Evolutionary conservation across 768 basidiomycete genomes (phyloP).

Genomic region (Paxillus involutus): DNA sequence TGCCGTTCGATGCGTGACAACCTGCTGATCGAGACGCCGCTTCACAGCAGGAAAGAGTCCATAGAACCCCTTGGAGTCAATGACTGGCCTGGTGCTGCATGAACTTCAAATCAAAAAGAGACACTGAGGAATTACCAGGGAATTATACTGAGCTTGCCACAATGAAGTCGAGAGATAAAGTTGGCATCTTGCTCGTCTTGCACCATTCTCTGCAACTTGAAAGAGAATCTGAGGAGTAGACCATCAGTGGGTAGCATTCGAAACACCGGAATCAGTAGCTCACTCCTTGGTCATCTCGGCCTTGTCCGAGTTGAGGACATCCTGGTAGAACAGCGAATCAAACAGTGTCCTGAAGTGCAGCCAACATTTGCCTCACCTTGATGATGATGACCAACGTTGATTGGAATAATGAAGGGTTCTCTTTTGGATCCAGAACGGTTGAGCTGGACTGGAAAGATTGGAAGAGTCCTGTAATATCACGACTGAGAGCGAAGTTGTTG

Average conservation of each 20-base stretch:
- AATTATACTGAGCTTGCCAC: conserved; percentile 53
- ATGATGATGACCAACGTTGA: conserved; percentile 63
- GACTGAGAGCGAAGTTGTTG: conserved; percentile 62
- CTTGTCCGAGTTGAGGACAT: no score
- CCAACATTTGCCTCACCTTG: conserved; percentile 38
- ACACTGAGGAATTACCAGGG: conserved; percentile 43
- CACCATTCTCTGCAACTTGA: conserved; percentile 61
- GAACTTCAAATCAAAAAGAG: not conserved
- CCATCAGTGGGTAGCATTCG: not conserved
- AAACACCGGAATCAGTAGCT: conserved; percentile 12
- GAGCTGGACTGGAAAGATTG: conserved; percentile 61
- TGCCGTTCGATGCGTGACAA: conserved; percentile 47
- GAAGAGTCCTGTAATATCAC: no score
- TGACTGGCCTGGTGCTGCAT: conserved; percentile 15
- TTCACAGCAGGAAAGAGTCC: conserved; percentile 50
- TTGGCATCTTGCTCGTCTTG: conserved; percentile 59
- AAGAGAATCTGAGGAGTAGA: conserved; percentile 41
- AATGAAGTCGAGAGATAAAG: conserved; percentile 60
- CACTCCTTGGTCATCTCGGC: conserved; percentile 60
- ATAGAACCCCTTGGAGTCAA: conserved; percentile 63
- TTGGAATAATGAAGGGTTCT: conserved; percentile 58
- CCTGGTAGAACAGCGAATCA: no score
- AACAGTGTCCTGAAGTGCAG: no score
- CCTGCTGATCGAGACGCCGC: conserved; percentile 46
- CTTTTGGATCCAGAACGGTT: conserved; percentile 54